Percentiles rank a stretch among this genome's conserved stretches.
Conservation (phyloP, 768 basidiomycete species). For the Tricholoma sp. region DNA sequence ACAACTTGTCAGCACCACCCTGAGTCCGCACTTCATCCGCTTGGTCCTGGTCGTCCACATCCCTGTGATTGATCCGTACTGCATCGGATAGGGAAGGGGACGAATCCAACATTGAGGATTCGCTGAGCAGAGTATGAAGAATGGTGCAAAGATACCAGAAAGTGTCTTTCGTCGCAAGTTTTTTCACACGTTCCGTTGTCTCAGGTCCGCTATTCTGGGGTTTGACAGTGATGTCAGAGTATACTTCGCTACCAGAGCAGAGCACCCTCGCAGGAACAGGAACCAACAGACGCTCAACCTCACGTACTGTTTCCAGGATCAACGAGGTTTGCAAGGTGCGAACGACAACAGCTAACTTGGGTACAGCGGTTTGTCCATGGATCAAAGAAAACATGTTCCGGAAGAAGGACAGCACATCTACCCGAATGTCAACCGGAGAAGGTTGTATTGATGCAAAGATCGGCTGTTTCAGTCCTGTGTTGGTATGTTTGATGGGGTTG, state of each 20-base stretch:
- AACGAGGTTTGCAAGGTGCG: slow-evolving; percentile 23
- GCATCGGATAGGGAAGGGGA: background rate
- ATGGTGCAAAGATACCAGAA: slow-evolving; percentile 49
- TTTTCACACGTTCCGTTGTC: slow-evolving; percentile 25
- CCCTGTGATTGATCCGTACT: background rate
- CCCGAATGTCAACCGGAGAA: slow-evolving; percentile 21
- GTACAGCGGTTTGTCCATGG: slow-evolving; percentile 3
- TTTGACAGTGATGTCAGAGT: background rate
- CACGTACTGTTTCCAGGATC: slow-evolving; percentile 33
- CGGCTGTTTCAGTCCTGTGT: slow-evolving; percentile 5
- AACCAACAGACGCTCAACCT: slow-evolving; percentile 30
- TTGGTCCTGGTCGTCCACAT: background rate
- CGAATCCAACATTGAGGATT: background rate
- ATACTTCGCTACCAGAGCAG: slow-evolving; percentile 2
- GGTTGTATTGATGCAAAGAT: background rate
- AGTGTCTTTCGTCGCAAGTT: slow-evolving; percentile 43
- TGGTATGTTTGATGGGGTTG: background rate
- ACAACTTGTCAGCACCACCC: slow-evolving; percentile 2
- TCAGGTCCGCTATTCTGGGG: background rate
- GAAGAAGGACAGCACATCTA: slow-evolving; percentile 24
- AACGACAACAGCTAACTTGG: slow-evolving; percentile 13
- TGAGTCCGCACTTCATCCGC: background rate
- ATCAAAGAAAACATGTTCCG: slow-evolving; percentile 17
- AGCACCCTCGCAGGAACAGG: background rate
- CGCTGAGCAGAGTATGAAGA: slow-evolving; percentile 32